Evolutionary conservation across 371 early-diverging fungal genomes (phyloP), one percentile per base, ranked within the genome.

Genomic region (Rhizopus delemar): DNA sequence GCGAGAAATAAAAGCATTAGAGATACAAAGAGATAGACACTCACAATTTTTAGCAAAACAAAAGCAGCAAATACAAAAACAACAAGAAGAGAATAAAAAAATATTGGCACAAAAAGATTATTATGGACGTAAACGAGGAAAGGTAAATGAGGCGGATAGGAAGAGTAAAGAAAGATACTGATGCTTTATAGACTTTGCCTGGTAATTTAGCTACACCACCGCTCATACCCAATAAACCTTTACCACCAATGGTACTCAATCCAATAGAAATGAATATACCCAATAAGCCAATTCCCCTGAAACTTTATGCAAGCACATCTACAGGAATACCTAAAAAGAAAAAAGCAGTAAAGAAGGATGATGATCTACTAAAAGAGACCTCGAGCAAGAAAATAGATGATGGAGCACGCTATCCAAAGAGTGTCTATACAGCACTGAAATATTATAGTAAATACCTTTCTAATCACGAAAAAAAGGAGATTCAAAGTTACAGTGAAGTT

Each of bases 391-490:
- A 7, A 48, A 38, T 5, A 5, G n/a, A 9, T 1, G 53, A 57
- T 6, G 60, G 65, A 8, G 63, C 61, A 6, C 56, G 70, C n/a
- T 61, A 69, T 0, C 66, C 74, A 29, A 77, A 77, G 49, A 70
- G 68, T 43, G 70, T 70, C 0, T 46, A 60, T 0, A 70, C 71
- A 0, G 63, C 71, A 12, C 33, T 68, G 5, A 65, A 69, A 49
- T 66, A 68, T 22, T 72, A 72, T 41, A 59, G 63, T 0, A 63
- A 62, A 28, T 78, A 81, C 53, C 63, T 94, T 28, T 91, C 89
- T 13, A 61, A 77, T n/a, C 88, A 88, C 48, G 96, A 96, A 71
- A 86, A 87, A 48, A 74, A 78, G 8, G 96, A 96, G 74, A 90
- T 96, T 45, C 71, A 85, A 5, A 83, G 85, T 12, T 95, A 78